phyloP scores from a whole-genome alignment of 495 filamentous ascomycete genomes.

The Usnea hakonensis region DNA sequence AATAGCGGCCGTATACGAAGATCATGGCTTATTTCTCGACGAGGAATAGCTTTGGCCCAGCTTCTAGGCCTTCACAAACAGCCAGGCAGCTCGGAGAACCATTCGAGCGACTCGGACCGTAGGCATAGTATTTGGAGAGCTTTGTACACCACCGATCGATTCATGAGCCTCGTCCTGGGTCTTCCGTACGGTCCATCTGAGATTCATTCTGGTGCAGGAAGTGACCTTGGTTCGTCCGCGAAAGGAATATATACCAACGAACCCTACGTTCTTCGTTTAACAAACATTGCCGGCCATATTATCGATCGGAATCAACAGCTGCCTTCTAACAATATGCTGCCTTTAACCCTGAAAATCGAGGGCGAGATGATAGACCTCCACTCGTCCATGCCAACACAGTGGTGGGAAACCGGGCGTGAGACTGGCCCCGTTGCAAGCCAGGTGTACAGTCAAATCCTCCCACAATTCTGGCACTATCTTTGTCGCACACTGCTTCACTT shows the following conservation, averaged over 20 bases:
- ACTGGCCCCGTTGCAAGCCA: conserved; percentile 16
- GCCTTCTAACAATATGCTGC: conserved; percentile 5
- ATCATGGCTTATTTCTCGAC: conserved; percentile 42
- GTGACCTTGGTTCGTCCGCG: conserved; percentile 20
- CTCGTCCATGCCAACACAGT: conserved; percentile 31
- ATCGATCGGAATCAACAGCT: conserved; percentile 44
- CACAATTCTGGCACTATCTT: conserved; percentile 42
- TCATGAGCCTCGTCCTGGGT: conserved; percentile 42
- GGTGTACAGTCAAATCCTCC: conserved; percentile 31
- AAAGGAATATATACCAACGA: conserved; percentile 18
- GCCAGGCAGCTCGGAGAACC: conserved; percentile 6
- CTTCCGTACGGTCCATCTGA: conserved; percentile 42
- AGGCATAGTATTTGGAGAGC: conserved; percentile 35
- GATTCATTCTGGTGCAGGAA: conserved; percentile 28
- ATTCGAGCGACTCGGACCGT: neutral
- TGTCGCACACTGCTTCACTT: conserved; percentile 43
- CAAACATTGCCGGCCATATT: conserved; percentile 40
- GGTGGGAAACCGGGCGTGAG: conserved; percentile 25
- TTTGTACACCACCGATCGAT: conserved; percentile 38
- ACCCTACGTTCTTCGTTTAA: conserved; percentile 31
- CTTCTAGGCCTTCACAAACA: conserved; percentile 39
- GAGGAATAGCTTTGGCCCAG: conserved; percentile 42
- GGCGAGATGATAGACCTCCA: conserved; percentile 39
- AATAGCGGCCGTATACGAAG: conserved; percentile 46
- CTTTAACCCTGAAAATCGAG: conserved; percentile 40